Conservation (phyloP, 768 basidiomycete genomes). For the Atractiella rhizophila region DNA sequence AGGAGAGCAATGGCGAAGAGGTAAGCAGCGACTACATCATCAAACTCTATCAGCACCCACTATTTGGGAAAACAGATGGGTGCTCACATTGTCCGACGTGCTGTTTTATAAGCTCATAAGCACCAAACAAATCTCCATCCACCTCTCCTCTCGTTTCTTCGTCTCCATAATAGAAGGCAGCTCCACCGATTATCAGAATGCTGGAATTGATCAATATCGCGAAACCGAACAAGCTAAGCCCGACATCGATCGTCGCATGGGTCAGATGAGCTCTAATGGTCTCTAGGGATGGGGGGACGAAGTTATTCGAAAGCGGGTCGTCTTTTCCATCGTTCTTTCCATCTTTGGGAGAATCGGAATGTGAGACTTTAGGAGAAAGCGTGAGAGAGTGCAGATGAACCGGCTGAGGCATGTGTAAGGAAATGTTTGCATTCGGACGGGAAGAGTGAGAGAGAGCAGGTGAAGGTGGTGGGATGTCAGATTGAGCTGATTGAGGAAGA, state of each 20-base stretch:
- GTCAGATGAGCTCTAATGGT: constrained; percentile 34
- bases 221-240: constrained; percentile 41
- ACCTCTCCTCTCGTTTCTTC: too few relatives aligned
- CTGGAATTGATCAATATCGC: constrained; percentile 63
- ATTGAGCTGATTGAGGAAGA: too few relatives aligned
- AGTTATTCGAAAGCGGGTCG: constrained; percentile 22
- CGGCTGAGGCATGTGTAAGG: constrained; percentile 13
- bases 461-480: not conserved
- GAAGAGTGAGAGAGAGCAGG: not conserved
- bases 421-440: constrained; percentile 1
- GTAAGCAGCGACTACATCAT: constrained; percentile 40
- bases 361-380: not conserved
- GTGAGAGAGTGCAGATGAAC: constrained; percentile 1
- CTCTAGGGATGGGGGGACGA: constrained; percentile 31
- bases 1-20: constrained; percentile 70
- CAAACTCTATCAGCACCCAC: not conserved
- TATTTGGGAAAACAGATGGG: not conserved
- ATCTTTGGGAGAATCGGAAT: not conserved
- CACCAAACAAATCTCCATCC: constrained; percentile 39
- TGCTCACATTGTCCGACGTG: constrained; percentile 40
- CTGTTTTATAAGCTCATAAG: constrained; percentile 43
- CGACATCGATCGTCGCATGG: constrained; percentile 42
- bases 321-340: not conserved
- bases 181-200: constrained; percentile 55
- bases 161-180: constrained; percentile 45